Evolutionary conservation across 805 yeast species (phyloP).

Genomic region (Blastobotrys attinorum): DNA sequence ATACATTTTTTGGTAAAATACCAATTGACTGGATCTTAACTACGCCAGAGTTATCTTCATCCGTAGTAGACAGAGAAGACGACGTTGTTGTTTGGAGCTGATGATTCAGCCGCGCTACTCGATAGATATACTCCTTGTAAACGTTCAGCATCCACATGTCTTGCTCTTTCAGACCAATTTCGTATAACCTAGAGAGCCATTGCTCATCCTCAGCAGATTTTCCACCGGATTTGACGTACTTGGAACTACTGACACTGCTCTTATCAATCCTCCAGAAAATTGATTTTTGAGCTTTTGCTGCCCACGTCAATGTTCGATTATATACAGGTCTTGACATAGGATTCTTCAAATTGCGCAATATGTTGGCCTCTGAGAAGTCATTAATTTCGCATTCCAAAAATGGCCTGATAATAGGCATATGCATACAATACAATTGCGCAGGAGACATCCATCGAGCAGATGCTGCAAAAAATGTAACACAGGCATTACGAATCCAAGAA

Average conservation of each 20-base stretch:
- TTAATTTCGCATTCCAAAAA: slow-evolving; percentile 71
- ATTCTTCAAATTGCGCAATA: slow-evolving; percentile 58
- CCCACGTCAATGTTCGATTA: slow-evolving; percentile 64
- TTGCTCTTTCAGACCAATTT: slow-evolving; percentile 63
- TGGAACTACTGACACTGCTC: neutral
- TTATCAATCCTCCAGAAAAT: slow-evolving; percentile 63
- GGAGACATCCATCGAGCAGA: slow-evolving; percentile 54
- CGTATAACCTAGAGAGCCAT: slow-evolving; percentile 61
- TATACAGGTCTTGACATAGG: slow-evolving; percentile 63
- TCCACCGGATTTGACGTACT: neutral
- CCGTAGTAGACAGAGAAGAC: neutral
- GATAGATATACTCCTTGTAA: slow-evolving; percentile 57
- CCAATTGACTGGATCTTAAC: slow-evolving; percentile 10
- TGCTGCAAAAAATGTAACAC: slow-evolving; percentile 51
- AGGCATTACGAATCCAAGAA: slow-evolving; percentile 70
- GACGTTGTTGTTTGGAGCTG: neutral
- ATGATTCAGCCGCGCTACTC: slow-evolving; percentile 15
- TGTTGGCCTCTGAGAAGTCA: slow-evolving; percentile 54
- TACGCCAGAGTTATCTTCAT: neutral
- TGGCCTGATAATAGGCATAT: slow-evolving; percentile 73
- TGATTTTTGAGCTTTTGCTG: slow-evolving; percentile 52
- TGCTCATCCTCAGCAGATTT: slow-evolving; percentile 26
- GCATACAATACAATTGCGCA: slow-evolving; percentile 77
- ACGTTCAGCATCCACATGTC: slow-evolving; percentile 81
- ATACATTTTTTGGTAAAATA: slow-evolving; percentile 15